A percentile compares a stretch with the other conserved stretches of the same genome.
Evolutionary conservation across 768 basidiomycete species (phyloP).

Genomic region (Boletus coccyginus): DNA sequence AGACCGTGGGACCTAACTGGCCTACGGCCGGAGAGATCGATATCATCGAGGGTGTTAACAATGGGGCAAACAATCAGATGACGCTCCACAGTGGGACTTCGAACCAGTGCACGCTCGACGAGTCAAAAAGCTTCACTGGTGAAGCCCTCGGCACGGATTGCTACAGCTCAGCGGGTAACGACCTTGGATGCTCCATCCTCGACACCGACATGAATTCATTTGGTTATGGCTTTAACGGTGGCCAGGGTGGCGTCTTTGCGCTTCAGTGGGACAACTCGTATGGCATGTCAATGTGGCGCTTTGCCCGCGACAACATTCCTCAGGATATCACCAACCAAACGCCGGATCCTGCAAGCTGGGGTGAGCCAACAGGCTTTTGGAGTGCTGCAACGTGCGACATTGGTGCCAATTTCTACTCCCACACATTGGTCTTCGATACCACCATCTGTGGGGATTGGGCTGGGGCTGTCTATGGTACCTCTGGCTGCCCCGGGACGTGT

Average conservation of each 20-base stretch:
- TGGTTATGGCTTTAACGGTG: slow-evolving; percentile 30
- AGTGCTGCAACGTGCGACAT: slow-evolving; percentile 49
- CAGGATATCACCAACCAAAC: slow-evolving; percentile 41
- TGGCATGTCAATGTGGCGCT: slow-evolving; percentile 57
- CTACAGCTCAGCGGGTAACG: slow-evolving; percentile 37
- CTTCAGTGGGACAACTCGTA: slow-evolving; percentile 45
- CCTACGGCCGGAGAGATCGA: slow-evolving; percentile 63
- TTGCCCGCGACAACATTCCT: slow-evolving; percentile 49
- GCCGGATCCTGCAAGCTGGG: slow-evolving; percentile 50
- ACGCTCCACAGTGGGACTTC: slow-evolving; percentile 58
- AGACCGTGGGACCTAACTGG: slow-evolving; percentile 53
- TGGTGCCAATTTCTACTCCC: slow-evolving; percentile 45
- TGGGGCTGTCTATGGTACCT: slow-evolving; percentile 13
- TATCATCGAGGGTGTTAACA: slow-evolving; percentile 69
- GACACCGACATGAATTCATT: slow-evolving; percentile 42
- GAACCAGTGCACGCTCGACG: slow-evolving; percentile 27
- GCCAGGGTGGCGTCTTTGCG: slow-evolving; percentile 55
- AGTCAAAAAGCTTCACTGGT: slow-evolving; percentile 17
- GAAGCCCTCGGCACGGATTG: slow-evolving; percentile 31
- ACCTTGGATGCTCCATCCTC: slow-evolving; percentile 49
- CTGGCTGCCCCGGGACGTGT: slow-evolving; percentile 44
- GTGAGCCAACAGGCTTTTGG: slow-evolving; percentile 50
- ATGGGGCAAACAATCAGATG: slow-evolving; percentile 55
- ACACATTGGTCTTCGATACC: slow-evolving; percentile 42
- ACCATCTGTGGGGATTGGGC: slow-evolving; percentile 35